phyloP scores from a whole-genome alignment of 2,329 filamentous ascomycete species.

The Helotiales sp. region DNA sequence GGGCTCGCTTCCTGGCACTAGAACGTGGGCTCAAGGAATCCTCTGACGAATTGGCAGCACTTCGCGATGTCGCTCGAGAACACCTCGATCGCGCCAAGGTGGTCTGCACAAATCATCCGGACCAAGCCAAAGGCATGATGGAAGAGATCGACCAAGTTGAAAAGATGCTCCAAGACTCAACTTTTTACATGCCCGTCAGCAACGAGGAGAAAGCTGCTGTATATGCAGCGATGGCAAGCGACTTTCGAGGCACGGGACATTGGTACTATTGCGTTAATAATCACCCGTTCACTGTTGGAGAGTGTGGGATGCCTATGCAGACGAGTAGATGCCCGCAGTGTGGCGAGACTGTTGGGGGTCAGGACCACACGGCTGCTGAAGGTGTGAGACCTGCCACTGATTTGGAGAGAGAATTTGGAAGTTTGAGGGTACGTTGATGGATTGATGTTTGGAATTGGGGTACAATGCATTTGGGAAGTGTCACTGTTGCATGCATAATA shows the following conservation, averaged over 20 bases:
- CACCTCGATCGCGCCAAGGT: not conserved
- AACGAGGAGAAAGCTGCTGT: not conserved
- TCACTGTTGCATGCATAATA: no score
- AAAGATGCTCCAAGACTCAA: not conserved
- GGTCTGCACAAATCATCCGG: not conserved
- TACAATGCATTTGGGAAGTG: not conserved
- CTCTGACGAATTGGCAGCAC: not conserved
- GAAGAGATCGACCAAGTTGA: not conserved
- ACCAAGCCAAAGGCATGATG: not conserved
- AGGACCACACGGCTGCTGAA: slow-evolving; percentile 44
- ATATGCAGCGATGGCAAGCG: not conserved
- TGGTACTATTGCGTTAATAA: slow-evolving; percentile 59
- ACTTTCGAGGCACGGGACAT: slow-evolving; percentile 44
- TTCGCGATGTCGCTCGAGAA: not conserved
- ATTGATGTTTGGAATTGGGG: not conserved
- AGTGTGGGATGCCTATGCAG: slow-evolving; percentile 68
- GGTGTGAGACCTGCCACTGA: slow-evolving; percentile 43
- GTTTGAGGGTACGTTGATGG: not conserved
- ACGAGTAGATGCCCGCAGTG: slow-evolving; percentile 62
- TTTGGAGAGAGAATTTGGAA: not conserved
- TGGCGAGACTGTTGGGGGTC: slow-evolving; percentile 55
- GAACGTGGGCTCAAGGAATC: not conserved
- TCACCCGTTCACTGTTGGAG: slow-evolving; percentile 60
- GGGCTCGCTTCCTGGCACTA: slow-evolving; percentile 16
- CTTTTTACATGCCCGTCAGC: not conserved